A percentile compares a stretch with the other conserved stretches of the same genome.
Conservation (phyloP, 2,329 filamentous ascomycete species). For the Sporothrix globosa region DNA sequence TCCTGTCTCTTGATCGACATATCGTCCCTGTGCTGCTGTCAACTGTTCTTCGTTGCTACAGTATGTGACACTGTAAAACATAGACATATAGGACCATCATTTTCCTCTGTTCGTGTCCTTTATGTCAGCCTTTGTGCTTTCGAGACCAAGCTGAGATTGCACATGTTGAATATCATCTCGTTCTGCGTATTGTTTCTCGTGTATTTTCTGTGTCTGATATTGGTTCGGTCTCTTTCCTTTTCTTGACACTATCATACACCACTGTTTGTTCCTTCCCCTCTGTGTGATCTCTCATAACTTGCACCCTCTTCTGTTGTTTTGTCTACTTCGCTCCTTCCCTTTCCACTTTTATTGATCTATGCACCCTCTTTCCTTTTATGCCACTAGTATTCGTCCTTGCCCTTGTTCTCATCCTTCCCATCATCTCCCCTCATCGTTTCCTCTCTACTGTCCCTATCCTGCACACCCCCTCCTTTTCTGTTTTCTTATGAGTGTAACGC, state of each 20-base stretch:
- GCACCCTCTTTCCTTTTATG: not conserved
- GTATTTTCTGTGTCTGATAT: not conserved
- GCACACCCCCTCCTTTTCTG: not conserved
- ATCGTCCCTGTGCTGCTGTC: not conserved
- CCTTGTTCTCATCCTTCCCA: conserved; percentile 8
- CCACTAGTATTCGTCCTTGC: not conserved
- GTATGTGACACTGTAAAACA: no score
- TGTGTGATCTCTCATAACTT: not conserved
- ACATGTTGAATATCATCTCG: not conserved
- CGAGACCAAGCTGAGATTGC: no score
- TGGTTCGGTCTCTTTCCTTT: no score
- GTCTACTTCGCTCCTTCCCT: conserved; percentile 3
- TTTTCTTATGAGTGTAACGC: not conserved
- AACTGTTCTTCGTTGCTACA: not conserved
- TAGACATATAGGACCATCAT: no score
- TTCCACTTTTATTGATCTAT: not conserved
- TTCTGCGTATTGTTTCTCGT: not conserved
- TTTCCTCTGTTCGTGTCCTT: no score
- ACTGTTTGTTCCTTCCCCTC: not conserved
- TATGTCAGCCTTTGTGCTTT: no score
- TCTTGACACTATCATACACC: not conserved
- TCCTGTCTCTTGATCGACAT: not conserved
- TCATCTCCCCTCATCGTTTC: not conserved
- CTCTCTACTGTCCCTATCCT: not conserved
- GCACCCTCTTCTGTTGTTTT: not conserved